Evolutionary conservation across 495 filamentous ascomycete species (phyloP).

Genomic region (Neurospora tetraspora): DNA sequence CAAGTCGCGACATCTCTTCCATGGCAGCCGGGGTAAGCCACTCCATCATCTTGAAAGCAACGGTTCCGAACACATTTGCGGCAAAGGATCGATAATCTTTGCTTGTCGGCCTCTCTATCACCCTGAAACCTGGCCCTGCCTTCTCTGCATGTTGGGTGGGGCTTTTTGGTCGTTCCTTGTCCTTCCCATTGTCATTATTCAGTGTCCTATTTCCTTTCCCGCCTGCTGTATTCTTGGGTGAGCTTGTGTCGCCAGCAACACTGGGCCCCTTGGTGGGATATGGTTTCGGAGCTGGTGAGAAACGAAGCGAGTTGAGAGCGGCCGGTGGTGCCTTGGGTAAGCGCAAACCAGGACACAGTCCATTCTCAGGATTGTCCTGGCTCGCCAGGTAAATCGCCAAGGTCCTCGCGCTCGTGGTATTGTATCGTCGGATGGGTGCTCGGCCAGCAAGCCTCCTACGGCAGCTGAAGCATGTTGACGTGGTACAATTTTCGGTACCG

Average conservation of each 20-base stretch:
- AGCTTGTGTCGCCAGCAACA: background rate
- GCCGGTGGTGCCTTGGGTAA: constrained; percentile 28
- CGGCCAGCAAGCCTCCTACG: constrained; percentile 53
- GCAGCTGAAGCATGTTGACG: constrained; percentile 71
- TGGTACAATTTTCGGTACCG: constrained; percentile 55
- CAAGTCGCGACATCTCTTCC: constrained; percentile 29
- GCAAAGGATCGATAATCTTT: constrained; percentile 81
- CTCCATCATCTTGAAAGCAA: constrained; percentile 68
- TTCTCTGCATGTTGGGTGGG: constrained; percentile 5
- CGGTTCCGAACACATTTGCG: constrained; percentile 70
- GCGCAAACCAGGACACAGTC: constrained; percentile 53
- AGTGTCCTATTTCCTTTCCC: background rate
- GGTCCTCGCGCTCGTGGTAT: constrained; percentile 59
- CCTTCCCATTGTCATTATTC: background rate
- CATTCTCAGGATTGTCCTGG: constrained; percentile 64
- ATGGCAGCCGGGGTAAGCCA: constrained; percentile 54
- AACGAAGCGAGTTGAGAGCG: constrained; percentile 26
- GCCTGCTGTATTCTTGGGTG: constrained; percentile 3
- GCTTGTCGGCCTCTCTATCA: constrained; percentile 40
- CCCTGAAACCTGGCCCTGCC: constrained; percentile 12
- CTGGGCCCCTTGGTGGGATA: constrained; percentile 7
- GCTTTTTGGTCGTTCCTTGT: background rate
- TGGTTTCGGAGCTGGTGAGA: constrained; percentile 21
- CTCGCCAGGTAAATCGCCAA: constrained; percentile 71
- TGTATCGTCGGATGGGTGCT: constrained; percentile 63